Evolutionary conservation across 176 grass and related monocot species (phyloP), one percentile per base, ranked within the genome.

Genomic region (Musa beccarii): DNA sequence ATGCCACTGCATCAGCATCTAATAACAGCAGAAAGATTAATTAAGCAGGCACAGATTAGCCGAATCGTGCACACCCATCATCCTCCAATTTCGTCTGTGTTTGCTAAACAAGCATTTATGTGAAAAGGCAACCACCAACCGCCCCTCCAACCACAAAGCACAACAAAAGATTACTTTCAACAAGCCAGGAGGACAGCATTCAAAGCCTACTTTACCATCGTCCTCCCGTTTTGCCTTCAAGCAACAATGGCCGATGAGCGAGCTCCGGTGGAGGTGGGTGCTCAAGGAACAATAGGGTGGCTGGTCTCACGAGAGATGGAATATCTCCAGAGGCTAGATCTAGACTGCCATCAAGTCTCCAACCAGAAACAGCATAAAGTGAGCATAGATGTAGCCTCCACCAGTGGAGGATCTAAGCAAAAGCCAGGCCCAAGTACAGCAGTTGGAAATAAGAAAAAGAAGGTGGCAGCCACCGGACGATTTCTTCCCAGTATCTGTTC

Each of bases 401-500:
- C 34, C 43, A 70, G 68, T 2, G 43, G 43, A 70, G 68, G 49
- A 10, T n/a, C 8, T 49, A 51, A n/a, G 19, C 68, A 71, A 20
- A 10, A 10, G 19, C 49, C 68, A 71, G 49, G 43, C 28, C n/a
- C 43, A 0, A 21, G 49, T 11, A 51, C 9, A n/a, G 34, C 5
- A 21, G 49, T 20, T 1, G 49, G 19, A 51, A 71, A 15, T 49
- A 71, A 51, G 34, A 51, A 71, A 20, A 71, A 71, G 68, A 51
- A 19, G 7, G 68, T 49, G 51, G 49, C 68, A 1, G 49, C 11
- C 13, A 17, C 43, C 3, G 26, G 68, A 20, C 49, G 68, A 52
- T 71, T 71, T 15, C 17, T 71, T 20, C 68, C 68, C 11, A 71
- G 68, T n/a, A 71, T 71, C 14, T 71, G 68, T 52, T 71, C 43